Conservation (phyloP, 2,329 filamentous ascomycete species). For the Neofusicoccum kwambonambiense region DNA sequence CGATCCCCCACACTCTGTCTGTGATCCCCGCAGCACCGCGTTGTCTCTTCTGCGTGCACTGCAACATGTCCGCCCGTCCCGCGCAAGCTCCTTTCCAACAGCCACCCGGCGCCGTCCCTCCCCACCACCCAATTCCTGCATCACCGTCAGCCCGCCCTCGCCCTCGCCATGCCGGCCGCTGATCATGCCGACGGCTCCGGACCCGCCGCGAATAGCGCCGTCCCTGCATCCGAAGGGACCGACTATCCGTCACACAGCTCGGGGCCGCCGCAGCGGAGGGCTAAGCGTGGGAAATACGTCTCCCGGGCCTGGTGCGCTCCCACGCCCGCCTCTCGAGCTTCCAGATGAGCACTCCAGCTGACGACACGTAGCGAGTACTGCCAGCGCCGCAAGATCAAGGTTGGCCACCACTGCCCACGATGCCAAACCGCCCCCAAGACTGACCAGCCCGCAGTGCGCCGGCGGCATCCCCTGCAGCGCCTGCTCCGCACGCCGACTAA, state of each 20-base stretch:
- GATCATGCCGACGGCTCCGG: not conserved
- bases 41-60: not conserved
- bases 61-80: not conserved
- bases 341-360: not conserved
- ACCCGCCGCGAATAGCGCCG: not conserved
- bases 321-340: not conserved
- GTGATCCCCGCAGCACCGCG: not conserved
- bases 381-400: not conserved
- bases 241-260: not conserved
- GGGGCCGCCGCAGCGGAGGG: not conserved
- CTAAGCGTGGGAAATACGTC: not conserved
- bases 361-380: not conserved
- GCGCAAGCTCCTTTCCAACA: not conserved
- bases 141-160: too few species aligned
- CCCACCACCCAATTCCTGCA: too few species aligned
- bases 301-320: not conserved
- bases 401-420: not conserved
- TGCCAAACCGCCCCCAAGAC: not conserved
- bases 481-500: not conserved
- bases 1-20: not conserved
- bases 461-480: not conserved
- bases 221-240: not conserved
- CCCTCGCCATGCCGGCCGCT: not conserved
- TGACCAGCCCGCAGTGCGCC: not conserved
- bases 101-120: too few species aligned